Conservation (phyloP, 2,329 filamentous ascomycete genomes). For the Mariannaea sp. region DNA sequence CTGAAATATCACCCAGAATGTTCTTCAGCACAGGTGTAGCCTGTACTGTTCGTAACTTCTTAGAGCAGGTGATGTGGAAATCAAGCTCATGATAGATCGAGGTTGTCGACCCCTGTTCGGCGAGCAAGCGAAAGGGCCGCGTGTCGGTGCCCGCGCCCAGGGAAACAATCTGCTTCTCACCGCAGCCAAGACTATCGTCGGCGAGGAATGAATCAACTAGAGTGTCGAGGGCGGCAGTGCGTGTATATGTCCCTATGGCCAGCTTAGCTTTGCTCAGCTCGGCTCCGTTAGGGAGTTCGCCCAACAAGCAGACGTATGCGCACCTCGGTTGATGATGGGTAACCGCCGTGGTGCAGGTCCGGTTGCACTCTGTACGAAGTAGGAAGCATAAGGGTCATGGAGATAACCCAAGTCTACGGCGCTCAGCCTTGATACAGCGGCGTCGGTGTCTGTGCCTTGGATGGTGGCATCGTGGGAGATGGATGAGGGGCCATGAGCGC, state of each 20-base stretch:
- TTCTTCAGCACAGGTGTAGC: conserved; percentile 49
- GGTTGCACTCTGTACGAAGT: conserved; percentile 62
- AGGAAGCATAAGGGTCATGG: conserved; percentile 75
- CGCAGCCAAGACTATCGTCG: conserved; percentile 27
- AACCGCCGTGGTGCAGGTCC: conserved; percentile 66
- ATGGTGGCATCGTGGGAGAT: conserved; percentile 71
- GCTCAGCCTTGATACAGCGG: conserved; percentile 84
- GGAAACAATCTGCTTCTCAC: conserved; percentile 78
- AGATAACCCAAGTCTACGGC: conserved; percentile 87
- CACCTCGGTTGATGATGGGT: conserved; percentile 94
- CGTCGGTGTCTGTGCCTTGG: conserved; percentile 90
- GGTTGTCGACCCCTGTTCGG: conserved; percentile 43
- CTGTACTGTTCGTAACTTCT: conserved; percentile 64
- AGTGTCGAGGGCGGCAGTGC: conserved; percentile 80
- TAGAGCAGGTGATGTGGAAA: conserved; percentile 73
- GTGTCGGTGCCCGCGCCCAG: conserved; percentile 95
- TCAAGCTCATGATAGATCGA: conserved; percentile 92
- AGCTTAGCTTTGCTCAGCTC: conserved; percentile 23
- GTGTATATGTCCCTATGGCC: conserved; percentile 82
- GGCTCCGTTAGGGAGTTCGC: not conserved
- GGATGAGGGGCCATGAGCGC: conserved; percentile 39
- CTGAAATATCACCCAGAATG: conserved; percentile 45
- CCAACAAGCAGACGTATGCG: too few relatives aligned
- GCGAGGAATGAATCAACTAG: conserved; percentile 75
- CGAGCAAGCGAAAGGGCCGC: conserved; percentile 76